Base-by-base conservation (phyloP, 768 basidiomycete species). In the Lactifluus volemus region DNA sequence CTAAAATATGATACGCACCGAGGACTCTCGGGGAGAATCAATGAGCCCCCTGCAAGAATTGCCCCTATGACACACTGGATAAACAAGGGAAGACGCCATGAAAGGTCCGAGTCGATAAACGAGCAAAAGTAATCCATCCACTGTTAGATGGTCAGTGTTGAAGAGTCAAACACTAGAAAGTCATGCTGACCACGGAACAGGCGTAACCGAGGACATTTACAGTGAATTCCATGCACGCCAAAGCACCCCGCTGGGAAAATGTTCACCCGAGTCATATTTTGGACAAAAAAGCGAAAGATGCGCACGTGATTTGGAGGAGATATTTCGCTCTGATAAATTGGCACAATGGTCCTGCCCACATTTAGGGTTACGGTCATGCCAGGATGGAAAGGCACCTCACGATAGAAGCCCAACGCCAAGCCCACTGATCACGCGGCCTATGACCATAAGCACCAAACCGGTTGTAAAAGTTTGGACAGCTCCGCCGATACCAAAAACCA, bases 121-220 rank as follows among this genome's bases (percentile, higher is more conserved):
- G 92, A 95, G 70, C 86, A 90, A 67, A 93, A 91, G 72, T 98
- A 98, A 71, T 93, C 94, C 51, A 87, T 84, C 94, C 94, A 98
- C 89, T 91, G 25, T 2, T 48, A 42, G 5, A 50, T 5, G 52
- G n/a, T 30, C 53, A 42, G 38, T 19, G 32, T 3, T 9, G 61
- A 32, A 53, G 11, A 51, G 14, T 36, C 38, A 29, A 32, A 15
- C 34, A 42, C 49, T 4, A 44, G 55, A 34, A 45, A 39, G 55
- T 21, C 12, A 41, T 41, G 77, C 89, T 63, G 76, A 93, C 92
- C 65, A 96, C 92, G 17, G 89, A 93, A 52, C 83, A 81, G 10
- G 92, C 87, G 70, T 98, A 98, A 54, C 95, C 95, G 49, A 91
- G 75, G 67, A 97, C 85, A 69, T 96, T 96, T 63, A 88, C 87